Conservation (phyloP, 805 yeast species). For the Kurtzmaniella fragi region DNA sequence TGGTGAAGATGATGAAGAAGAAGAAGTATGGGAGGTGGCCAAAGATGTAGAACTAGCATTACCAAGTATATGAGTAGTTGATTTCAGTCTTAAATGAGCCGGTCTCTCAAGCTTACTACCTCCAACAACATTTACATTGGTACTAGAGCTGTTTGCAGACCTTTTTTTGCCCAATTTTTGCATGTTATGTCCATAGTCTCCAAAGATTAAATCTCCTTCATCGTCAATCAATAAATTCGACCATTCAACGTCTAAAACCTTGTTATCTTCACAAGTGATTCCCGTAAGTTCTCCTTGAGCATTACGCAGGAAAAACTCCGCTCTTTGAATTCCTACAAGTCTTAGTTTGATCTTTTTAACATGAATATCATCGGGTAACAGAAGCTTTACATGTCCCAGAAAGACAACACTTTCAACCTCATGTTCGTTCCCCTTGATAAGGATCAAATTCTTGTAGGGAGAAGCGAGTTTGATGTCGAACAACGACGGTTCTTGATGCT, state of each 20-base stretch:
- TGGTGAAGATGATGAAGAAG: slow-evolving; percentile 1
- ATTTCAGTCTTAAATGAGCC: slow-evolving; percentile 4
- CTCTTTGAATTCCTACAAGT: slow-evolving; percentile 38
- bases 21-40: not conserved
- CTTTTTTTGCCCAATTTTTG: slow-evolving; percentile 16
- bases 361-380: slow-evolving; percentile 38
- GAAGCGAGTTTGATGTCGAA: slow-evolving; percentile 36
- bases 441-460: slow-evolving; percentile 35
- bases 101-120: slow-evolving; percentile 2
- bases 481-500: slow-evolving; percentile 20
- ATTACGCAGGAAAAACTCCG: slow-evolving; percentile 35
- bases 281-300: slow-evolving; percentile 23
- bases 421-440: slow-evolving; percentile 39
- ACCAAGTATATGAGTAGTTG: too few relatives aligned
- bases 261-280: slow-evolving; percentile 33
- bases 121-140: not conserved
- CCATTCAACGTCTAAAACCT: slow-evolving; percentile 44
- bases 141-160: slow-evolving; percentile 6
- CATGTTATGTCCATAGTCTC: slow-evolving; percentile 38
- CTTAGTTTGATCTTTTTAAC: slow-evolving; percentile 33
- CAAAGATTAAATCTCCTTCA: slow-evolving; percentile 33
- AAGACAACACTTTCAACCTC: slow-evolving; percentile 41
- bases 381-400: slow-evolving; percentile 44
- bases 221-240: slow-evolving; percentile 37
- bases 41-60: too few relatives aligned